phyloP scores from a whole-genome alignment of 495 filamentous ascomycete species.

The Talaromyces adpressus region DNA sequence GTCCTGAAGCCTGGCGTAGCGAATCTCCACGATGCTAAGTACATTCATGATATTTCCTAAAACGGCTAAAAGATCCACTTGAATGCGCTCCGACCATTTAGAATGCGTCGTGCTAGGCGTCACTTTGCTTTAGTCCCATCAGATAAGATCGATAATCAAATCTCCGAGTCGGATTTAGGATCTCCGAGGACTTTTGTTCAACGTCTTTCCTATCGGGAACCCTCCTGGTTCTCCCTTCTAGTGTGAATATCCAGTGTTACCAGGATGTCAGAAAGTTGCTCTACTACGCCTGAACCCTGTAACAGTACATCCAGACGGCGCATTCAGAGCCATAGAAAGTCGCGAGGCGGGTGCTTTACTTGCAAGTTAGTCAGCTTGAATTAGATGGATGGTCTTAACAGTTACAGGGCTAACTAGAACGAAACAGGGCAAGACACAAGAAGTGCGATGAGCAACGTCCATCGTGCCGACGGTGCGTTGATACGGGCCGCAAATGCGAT shows the following conservation, averaged over 20 bases:
- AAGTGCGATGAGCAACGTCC: slow-evolving; percentile 10
- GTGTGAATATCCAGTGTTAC: neutral
- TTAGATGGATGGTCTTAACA: neutral
- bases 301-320: neutral
- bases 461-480: slow-evolving; percentile 6
- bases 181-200: too few relatives aligned
- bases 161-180: too few relatives aligned
- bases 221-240: too few relatives aligned
- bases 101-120: neutral
- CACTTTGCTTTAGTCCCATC: neutral
- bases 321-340: neutral
- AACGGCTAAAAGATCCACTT: neutral
- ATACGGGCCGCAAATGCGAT: slow-evolving; percentile 11
- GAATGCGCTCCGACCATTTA: neutral
- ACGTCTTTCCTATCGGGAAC: neutral
- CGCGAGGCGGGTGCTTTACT: neutral
- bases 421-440: neutral
- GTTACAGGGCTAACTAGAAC: neutral
- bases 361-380: neutral
- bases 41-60: neutral
- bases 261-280: neutral
- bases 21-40: neutral
- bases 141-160: neutral
- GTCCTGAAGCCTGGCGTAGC: too few relatives aligned
- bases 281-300: neutral